Base-by-base conservation (phyloP, 305 asterid species). In the Solanum hybrid region DNA sequence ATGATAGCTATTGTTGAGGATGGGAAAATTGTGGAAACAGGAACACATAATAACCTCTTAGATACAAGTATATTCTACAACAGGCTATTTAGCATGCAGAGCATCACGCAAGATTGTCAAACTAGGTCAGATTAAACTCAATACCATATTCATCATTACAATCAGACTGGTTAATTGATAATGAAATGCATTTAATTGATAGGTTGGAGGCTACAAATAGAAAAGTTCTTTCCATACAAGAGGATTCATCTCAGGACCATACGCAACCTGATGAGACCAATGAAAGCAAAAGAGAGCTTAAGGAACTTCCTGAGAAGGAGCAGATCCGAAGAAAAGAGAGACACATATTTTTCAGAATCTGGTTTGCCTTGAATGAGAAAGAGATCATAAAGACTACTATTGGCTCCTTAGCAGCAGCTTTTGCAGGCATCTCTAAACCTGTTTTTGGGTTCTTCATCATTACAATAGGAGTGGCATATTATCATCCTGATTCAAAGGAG, bases 381-480 rank as follows among this genome's bases (percentile, higher is more conserved):
- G 99, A 96, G 78, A 65, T 92, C 51, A 33, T 92, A 84, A 94
- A 94, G 93, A 92, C 94, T 70, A 87, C 37, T 75, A 91, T 95
- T 45, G 97, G 97, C 87, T 94, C 97, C 79, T 90, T 91, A 73
- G 97, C 96, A 91, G 97, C 98, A 89, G 99, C 97, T 90, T 88
- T 95, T 89, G 94, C 98, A 22, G 96, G 98, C 92, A 92, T 96
- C 90, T 95, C 98, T 51, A 96, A 95, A 91, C 98, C 98, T 4
- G 87, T 96, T 33, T 95, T 96, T 88, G 98, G 98, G 39, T 96
- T 79, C 95, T 96, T 92, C 95, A 95, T 96, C 93, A 94, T 96
- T 72, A 96, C 98, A 86, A 96, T 96, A 90, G 98, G 98, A 92
- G 98, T 95, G 79, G 96, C 95, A 57, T 96, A 96, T 92, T 95